These are phyloP conservation scores for Neurospora cerealis DNA, from an alignment of 495 filamentous ascomycete genomes.

Conservation along the genomic window DNA sequence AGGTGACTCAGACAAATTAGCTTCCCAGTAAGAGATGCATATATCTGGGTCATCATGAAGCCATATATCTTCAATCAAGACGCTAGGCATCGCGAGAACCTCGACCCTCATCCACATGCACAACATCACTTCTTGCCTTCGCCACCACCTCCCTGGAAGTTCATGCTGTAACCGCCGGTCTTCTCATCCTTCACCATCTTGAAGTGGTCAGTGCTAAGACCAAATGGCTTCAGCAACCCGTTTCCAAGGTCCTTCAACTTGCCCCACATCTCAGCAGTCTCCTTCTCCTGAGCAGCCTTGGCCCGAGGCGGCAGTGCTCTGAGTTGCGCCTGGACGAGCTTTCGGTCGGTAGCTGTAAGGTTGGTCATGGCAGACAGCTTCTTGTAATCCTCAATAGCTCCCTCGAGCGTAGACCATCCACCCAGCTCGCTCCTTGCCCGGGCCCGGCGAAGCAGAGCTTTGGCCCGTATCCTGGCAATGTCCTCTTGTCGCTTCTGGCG, in stretches of 20 bases:
- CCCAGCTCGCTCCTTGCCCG: conserved; percentile 59
- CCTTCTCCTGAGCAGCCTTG: conserved; percentile 67
- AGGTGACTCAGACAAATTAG: not conserved
- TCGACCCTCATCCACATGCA: not conserved
- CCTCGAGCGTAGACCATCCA: conserved; percentile 73
- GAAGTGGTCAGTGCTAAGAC: conserved; percentile 85
- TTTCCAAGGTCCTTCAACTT: conserved; percentile 93
- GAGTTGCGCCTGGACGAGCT: conserved; percentile 56
- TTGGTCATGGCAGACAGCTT: conserved; percentile 42
- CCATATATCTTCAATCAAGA: too few species aligned
- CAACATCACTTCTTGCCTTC: not conserved
- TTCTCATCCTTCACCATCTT: conserved; percentile 84
- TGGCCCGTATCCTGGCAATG: conserved; percentile 68
- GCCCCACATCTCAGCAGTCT: conserved; percentile 92
- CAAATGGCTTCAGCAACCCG: conserved; percentile 85
- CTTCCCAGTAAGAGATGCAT: not conserved
- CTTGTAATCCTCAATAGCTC: conserved; percentile 71
- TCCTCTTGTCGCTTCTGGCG: conserved; percentile 40
- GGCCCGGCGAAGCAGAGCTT: conserved; percentile 78
- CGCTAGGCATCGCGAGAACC: too few species aligned
- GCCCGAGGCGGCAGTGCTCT: conserved; percentile 52
- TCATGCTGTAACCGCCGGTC: conserved; percentile 87
- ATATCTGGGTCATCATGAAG: not conserved
- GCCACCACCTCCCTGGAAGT: conserved; percentile 50
- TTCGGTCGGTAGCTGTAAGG: conserved; percentile 53